Evolutionary conservation across 495 filamentous ascomycete genomes (phyloP).

Genomic region (Aspergillus affinis): DNA sequence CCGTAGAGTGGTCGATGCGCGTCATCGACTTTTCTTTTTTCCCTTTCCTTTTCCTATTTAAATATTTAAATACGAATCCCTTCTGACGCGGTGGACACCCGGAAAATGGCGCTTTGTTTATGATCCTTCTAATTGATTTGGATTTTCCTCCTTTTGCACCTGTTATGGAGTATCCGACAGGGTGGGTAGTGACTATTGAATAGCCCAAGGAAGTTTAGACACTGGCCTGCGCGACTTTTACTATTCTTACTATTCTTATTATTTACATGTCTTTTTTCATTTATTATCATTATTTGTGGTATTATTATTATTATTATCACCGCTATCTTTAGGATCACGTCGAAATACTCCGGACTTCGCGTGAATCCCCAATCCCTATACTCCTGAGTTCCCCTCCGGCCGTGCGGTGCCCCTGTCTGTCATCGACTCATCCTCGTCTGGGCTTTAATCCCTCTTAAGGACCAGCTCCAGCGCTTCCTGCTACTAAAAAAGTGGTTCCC

Average conservation of each 20-base stretch:
- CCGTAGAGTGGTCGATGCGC: background rate
- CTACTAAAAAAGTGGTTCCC: constrained; percentile 9
- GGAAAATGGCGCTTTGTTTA: background rate
- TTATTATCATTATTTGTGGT: background rate
- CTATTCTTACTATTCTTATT: background rate
- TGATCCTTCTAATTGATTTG: background rate
- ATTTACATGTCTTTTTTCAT: background rate
- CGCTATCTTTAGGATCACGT: background rate
- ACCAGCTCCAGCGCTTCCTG: background rate
- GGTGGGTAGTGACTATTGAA: background rate
- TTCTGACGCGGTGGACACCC: background rate
- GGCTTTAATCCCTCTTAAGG: constrained; percentile 4
- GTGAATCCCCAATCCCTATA: too few relatives aligned
- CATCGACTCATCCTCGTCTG: constrained; percentile 4
- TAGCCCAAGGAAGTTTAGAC: background rate
- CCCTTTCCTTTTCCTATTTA: background rate
- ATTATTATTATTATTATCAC: background rate
- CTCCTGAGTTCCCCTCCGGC: background rate
- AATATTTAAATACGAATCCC: background rate
- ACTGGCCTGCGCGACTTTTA: too few relatives aligned
- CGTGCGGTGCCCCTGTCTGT: constrained; percentile 1
- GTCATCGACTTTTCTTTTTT: background rate
- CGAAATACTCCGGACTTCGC: too few relatives aligned
- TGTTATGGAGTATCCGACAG: too few relatives aligned
- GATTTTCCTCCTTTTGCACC: background rate